Base-by-base conservation (phyloP, 495 filamentous ascomycete species). In the Penicillium bovifimosum region DNA sequence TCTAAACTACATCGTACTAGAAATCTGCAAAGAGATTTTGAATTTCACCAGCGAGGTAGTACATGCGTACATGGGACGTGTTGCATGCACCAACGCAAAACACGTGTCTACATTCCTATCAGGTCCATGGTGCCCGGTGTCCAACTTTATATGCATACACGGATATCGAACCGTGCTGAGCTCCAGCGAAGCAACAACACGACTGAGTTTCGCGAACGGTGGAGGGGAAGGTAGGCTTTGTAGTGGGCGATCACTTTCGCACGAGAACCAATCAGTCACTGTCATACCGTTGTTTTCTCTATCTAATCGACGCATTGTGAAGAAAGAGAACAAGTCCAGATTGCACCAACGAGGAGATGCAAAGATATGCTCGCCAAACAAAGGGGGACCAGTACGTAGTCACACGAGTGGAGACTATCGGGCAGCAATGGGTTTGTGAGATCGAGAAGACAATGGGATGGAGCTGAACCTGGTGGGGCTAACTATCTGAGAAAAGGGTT, bases 201-300 rank as follows among this genome's bases (percentile, higher is more conserved):
- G 24, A 24, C n/a, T 9, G 14, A 13, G 13, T 33, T 53, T 27
- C 6, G 13, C 16, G 38, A 40, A 45, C 27, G 16, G 27, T 38
- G n/a, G 20, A 28, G n/a, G 13, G 13, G 16, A 13, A 29, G 16
- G 26, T 5, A n/a, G 26, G 33, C 29, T 9, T 40, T 24, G 6
- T 44, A 50, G 28, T 32, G 16, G 27, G 18, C 20, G 47, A 47
- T 47, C 31, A 38, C 16, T 27, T 26, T 38, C 35, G 10, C 13
- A 44, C 18, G 9, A 10, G 26, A 24, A n/a, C 53, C 52, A 56
- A 45, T 46, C n/a, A 42, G 16, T 24, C 8, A 24, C 41, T n/a
- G 5, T 17, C 9, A 13, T 26, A 10, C 26, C 9, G 13, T 13
- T 28, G 18, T 18, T 33, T 27, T 29, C 26, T 29, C 26, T 26